phyloP scores from a whole-genome alignment of 2,329 filamentous ascomycete species.

The Paecilomyces sp. region DNA sequence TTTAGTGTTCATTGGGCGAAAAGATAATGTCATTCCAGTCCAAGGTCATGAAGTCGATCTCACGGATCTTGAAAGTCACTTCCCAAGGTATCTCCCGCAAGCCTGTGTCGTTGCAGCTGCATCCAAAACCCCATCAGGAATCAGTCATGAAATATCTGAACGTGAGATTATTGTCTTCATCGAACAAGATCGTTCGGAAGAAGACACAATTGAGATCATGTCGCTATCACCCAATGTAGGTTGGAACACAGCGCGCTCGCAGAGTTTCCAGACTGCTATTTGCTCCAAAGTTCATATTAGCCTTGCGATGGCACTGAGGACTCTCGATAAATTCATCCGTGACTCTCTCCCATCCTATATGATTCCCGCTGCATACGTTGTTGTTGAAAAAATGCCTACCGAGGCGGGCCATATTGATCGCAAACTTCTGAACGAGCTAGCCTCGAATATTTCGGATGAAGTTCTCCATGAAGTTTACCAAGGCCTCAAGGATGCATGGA shows the following conservation, averaged over 20 bases:
- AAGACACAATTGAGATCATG: conserved; percentile 20
- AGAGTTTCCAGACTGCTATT: conserved; percentile 5
- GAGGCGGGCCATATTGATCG: conserved; percentile 22
- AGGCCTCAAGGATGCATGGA: neutral
- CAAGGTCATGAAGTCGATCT: conserved; percentile 35
- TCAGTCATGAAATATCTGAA: neutral
- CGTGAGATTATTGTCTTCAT: conserved; percentile 18
- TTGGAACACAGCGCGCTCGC: conserved; percentile 5
- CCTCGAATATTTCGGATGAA: neutral
- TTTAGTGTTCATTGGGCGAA: conserved; percentile 21
- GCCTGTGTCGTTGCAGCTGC: conserved; percentile 10
- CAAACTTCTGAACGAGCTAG: conserved; percentile 20
- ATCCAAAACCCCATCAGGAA: neutral
- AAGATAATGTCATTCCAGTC: conserved; percentile 20
- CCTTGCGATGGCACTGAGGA: conserved; percentile 30
- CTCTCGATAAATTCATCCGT: conserved; percentile 28
- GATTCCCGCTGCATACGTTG: conserved; percentile 36
- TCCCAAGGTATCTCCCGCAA: conserved; percentile 27
- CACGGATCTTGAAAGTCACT: conserved; percentile 32
- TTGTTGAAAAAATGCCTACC: conserved; percentile 31
- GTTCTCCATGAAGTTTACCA: neutral
- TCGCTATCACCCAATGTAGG: conserved; percentile 15
- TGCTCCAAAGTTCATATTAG: conserved; percentile 15
- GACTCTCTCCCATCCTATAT: conserved; percentile 37
- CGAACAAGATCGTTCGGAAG: conserved; percentile 19